A percentile compares a stretch with the other conserved stretches of the same genome.
Conservation (phyloP, 2,329 filamentous ascomycete species). For the Scortechinia acanthostroma region DNA sequence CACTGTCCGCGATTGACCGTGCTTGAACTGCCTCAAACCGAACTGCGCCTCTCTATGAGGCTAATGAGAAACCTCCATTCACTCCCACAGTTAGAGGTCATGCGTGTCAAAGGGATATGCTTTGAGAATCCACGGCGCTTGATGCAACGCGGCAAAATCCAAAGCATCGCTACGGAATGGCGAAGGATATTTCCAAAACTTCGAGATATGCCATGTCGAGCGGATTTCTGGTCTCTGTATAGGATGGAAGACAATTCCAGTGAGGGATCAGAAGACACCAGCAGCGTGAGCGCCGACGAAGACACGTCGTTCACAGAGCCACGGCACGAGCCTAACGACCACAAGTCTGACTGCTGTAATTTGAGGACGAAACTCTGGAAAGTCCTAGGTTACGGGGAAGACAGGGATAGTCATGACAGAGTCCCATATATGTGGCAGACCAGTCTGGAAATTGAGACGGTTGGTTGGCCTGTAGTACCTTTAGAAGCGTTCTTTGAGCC, state of each 20-base stretch:
- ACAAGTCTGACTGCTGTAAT: constrained; percentile 3
- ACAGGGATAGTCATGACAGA: neutral
- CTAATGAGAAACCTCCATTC: neutral
- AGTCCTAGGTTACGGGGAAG: constrained; percentile 3
- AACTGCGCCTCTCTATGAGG: neutral
- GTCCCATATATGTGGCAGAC: constrained; percentile 5
- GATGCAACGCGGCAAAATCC: constrained; percentile 4
- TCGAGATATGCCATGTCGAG: constrained; percentile 5
- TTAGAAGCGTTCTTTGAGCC: constrained; percentile 3
- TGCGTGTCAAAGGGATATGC: constrained; percentile 2
- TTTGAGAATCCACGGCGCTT: constrained; percentile 5
- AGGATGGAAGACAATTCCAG: constrained; percentile 4
- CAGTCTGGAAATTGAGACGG: constrained; percentile 4
- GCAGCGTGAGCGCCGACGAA: constrained; percentile 2
- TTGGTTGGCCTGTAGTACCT: constrained; percentile 4
- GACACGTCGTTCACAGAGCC: constrained; percentile 3
- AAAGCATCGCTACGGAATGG: constrained; percentile 4
- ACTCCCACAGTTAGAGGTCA: neutral
- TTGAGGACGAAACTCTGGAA: constrained; percentile 4
- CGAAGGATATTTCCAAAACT: constrained; percentile 5
- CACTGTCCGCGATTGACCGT: neutral
- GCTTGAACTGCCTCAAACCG: neutral
- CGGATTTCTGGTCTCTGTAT: constrained; percentile 5
- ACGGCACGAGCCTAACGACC: constrained; percentile 3
- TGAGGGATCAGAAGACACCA: constrained; percentile 2